A percentile compares a stretch with the other conserved stretches of the same genome.
Conservation (phyloP, 139 green algal genomes). For the Auxenochlorella pyrenoidosa region DNA sequence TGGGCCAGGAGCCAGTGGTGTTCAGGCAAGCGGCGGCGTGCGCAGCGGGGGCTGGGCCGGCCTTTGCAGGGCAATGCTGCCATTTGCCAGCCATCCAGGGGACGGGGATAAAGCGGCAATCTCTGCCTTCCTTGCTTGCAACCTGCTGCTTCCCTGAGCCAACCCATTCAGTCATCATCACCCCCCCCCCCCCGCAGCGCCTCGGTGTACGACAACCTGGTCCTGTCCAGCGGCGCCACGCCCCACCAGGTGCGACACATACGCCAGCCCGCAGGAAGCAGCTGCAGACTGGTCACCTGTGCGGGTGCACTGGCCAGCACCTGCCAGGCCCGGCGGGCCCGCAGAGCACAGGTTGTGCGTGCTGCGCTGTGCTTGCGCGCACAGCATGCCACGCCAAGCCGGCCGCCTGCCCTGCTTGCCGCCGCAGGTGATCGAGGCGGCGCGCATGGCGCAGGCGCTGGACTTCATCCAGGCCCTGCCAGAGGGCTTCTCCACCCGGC, state of each 20-base stretch:
- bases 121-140: neutral
- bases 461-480: slow-evolving; percentile 73
- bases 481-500: slow-evolving; percentile 57
- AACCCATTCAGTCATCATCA: neutral
- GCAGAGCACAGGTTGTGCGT: too few relatives aligned
- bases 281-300: too few relatives aligned
- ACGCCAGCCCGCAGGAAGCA: too few relatives aligned
- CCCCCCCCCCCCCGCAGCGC: neutral
- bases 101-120: too few relatives aligned
- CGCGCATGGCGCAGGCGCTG: slow-evolving; percentile 60
- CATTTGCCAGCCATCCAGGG: too few relatives aligned
- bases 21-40: slow-evolving; percentile 66
- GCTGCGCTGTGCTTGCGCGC: too few relatives aligned
- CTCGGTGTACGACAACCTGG: neutral
- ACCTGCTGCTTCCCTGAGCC: too few relatives aligned
- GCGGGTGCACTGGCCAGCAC: too few relatives aligned
- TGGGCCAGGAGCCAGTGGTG: slow-evolving; percentile 92
- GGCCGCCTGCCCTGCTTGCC: neutral
- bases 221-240: neutral
- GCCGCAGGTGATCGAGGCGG: neutral
- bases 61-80: too few relatives aligned
- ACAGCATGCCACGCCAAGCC: too few relatives aligned
- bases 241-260: neutral
- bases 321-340: too few relatives aligned
- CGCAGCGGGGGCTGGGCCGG: too few relatives aligned